Base-by-base conservation (phyloP, 176 grass and related monocot genomes). In the Oryza rufipogon region DNA sequence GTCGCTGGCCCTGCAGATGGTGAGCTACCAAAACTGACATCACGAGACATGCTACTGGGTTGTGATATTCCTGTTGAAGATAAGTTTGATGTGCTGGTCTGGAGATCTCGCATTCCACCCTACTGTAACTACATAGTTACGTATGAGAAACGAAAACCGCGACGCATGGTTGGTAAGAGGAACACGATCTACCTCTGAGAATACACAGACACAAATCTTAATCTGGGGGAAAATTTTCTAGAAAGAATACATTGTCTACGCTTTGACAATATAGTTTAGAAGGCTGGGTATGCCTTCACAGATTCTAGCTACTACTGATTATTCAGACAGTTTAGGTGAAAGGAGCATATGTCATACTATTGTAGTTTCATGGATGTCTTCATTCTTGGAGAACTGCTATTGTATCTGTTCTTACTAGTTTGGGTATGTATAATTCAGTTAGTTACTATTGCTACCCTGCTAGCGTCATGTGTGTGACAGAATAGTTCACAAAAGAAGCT, bases 41-140 rank as follows among this genome's bases (percentile, higher is more conserved):
- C 70, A 2, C 16, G 30, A 25, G 85, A 75, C 9, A 23, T 81
- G 2, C 58, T 87, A 41, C 54, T 19, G 12, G 69, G 34, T 75
- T 8, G 47, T 20, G 20, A 34, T 14, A n/a, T 47, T 76, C 64
- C 71, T 36, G 63, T 2, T 19, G 71, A 34, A 44, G 36, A 87
- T 0, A 87, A 75, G 63, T 81, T 75, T 58, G 71, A 87, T 68
- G 78, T 46, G 63, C 38, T 75, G 36, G 23, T 47, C 30, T 75
- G 63, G 63, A 81, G n/a, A 41, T 75, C 70, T 69, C 63, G 78
- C 34, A 87, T 84, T 33, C 64, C 73, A 3, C 82, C 82, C 19
- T 76, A 76, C 20, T 2, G 14, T 51, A 11, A 3, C 61, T 87
- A 81, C 15, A 42, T 75, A 45, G 32, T 7, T 56, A 87, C 70